phyloP scores from a whole-genome alignment of 371 early-diverging fungal genomes.

The Zychaea mexicana region DNA sequence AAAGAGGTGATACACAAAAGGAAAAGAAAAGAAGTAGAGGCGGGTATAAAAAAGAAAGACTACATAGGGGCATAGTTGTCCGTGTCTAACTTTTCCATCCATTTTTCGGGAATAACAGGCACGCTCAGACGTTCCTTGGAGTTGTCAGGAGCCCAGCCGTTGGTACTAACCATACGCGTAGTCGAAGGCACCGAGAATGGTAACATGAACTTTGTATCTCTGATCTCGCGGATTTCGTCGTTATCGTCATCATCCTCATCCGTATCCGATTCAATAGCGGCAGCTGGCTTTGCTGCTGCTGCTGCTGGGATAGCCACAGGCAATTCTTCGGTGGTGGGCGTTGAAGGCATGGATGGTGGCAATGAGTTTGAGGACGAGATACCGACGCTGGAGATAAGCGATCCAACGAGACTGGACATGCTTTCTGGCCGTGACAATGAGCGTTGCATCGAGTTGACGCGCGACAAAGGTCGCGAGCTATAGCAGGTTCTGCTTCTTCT shows the following conservation, averaged over 20 bases:
- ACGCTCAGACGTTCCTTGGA: conserved; percentile 30
- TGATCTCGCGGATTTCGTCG: conserved; percentile 44
- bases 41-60: conserved; percentile 1
- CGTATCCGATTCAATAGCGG: conserved; percentile 14
- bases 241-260: conserved; percentile 37
- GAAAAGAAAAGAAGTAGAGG: neutral
- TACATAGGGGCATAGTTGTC: conserved; percentile 9
- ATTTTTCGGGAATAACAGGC: conserved; percentile 52
- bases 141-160: conserved; percentile 37
- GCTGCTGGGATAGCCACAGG: neutral
- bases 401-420: conserved; percentile 30
- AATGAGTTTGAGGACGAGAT: conserved; percentile 5
- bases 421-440: conserved; percentile 36
- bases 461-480: conserved; percentile 6
- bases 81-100: conserved; percentile 55
- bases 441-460: conserved; percentile 25
- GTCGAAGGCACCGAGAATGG: conserved; percentile 55
- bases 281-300: neutral
- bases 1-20: neutral
- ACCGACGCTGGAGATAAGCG: conserved; percentile 26
- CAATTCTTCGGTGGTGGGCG: conserved; percentile 20
- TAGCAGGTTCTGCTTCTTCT: conserved; percentile 2
- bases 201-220: conserved; percentile 51
- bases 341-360: conserved; percentile 18
- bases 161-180: conserved; percentile 30